Conservation (phyloP, 257 asterid genomes). For the Echites panduratus region DNA sequence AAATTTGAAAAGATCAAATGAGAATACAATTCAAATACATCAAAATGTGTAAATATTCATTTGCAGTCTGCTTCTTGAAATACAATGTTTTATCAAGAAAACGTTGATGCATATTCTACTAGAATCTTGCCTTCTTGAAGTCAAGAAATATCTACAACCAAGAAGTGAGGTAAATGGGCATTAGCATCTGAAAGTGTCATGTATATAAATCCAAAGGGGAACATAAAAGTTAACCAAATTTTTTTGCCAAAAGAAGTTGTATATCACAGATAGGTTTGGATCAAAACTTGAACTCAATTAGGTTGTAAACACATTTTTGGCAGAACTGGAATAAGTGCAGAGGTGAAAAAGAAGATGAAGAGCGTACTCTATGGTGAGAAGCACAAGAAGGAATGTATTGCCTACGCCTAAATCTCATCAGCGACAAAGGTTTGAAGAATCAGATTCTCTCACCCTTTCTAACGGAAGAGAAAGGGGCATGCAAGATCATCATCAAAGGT, state of each 20-base stretch:
- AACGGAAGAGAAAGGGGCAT: slow-evolving; percentile 25
- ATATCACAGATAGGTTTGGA: neutral
- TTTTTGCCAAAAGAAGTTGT: neutral
- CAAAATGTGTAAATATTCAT: neutral
- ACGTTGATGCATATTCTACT: neutral
- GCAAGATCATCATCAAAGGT: slow-evolving; percentile 34
- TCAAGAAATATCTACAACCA: neutral
- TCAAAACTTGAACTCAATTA: neutral
- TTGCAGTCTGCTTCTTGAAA: too few species aligned
- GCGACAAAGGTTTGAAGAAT: slow-evolving; percentile 27
- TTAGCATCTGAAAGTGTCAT: neutral
- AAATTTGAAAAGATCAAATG: too few species aligned
- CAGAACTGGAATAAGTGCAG: neutral
- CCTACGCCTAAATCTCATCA: slow-evolving; percentile 67
- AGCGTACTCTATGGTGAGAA: slow-evolving; percentile 58
- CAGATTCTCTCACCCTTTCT: slow-evolving; percentile 27
- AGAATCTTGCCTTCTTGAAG: neutral
- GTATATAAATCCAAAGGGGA: neutral
- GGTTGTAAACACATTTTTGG: neutral
- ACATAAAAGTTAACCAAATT: neutral
- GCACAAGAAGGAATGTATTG: slow-evolving; percentile 76
- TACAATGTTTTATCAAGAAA: neutral
- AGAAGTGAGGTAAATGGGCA: neutral
- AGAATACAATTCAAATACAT: neutral
- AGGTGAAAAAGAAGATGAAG: slow-evolving; percentile 10